Conservation (phyloP, 257 asterid genomes). For the Salvia miltiorrhiza region DNA sequence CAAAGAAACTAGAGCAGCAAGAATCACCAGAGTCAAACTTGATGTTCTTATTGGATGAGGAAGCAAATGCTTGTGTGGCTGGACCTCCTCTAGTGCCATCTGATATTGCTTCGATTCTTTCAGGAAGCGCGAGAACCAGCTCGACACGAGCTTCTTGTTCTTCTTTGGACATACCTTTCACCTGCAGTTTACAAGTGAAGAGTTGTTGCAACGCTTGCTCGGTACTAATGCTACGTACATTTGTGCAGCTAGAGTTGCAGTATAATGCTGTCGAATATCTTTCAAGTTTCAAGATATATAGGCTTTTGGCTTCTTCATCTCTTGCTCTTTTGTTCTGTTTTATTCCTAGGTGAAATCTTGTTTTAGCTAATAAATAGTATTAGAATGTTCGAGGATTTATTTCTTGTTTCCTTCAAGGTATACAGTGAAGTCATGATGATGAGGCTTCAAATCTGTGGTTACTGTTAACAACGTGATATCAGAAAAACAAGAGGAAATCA, state of each 20-base stretch:
- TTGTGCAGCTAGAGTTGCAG: background rate
- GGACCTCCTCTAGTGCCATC: conserved; percentile 41
- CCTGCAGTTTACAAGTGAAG: conserved; percentile 35
- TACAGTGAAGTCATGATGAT: no score
- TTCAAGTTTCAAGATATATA: background rate
- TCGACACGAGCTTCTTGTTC: conserved; percentile 69
- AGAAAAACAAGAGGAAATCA: background rate
- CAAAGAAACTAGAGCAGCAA: background rate
- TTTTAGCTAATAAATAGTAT: background rate
- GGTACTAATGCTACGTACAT: background rate
- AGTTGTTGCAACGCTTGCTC: background rate
- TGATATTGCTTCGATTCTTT: conserved; percentile 66
- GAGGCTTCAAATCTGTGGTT: no score
- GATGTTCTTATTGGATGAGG: conserved; percentile 54
- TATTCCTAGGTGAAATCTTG: conserved; percentile 12
- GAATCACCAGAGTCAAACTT: conserved; percentile 63
- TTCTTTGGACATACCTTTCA: conserved; percentile 64
- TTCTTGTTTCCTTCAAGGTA: background rate
- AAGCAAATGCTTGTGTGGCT: conserved; percentile 38
- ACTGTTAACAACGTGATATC: background rate
- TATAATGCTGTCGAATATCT: background rate
- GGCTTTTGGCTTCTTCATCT: conserved; percentile 1
- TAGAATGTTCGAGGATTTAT: background rate
- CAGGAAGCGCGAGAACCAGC: conserved; percentile 61
- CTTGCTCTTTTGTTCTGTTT: background rate